Evolutionary conservation across 2,329 filamentous ascomycete species (phyloP).

Genomic region (Neofusicoccum sp.): DNA sequence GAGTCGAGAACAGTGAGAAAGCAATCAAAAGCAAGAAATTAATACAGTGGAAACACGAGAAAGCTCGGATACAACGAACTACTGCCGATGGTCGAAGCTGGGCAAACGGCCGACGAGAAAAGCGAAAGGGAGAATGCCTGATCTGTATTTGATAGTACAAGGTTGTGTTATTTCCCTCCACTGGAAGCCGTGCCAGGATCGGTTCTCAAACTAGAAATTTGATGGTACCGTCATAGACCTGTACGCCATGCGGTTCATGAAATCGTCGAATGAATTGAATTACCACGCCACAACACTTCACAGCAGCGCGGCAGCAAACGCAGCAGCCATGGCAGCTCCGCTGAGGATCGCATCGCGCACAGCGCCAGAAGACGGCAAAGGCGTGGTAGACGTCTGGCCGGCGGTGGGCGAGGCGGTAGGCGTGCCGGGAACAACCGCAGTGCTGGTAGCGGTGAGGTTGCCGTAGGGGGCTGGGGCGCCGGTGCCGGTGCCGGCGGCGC

Average conservation of each 20-base stretch:
- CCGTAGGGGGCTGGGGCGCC: not conserved
- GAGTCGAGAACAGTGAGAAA: too few relatives aligned
- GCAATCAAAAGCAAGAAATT: too few relatives aligned
- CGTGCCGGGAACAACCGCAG: not conserved
- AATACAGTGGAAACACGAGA: too few relatives aligned
- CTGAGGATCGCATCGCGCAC: not conserved
- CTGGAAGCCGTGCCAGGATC: not conserved
- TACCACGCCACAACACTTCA: not conserved
- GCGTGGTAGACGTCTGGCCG: not conserved
- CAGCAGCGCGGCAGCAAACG: not conserved
- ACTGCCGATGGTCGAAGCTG: too few relatives aligned
- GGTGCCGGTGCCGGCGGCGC: not conserved
- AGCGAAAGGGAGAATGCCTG: too few relatives aligned
- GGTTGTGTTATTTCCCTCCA: not conserved
- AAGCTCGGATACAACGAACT: too few relatives aligned
- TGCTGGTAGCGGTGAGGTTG: not conserved
- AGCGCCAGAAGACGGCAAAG: not conserved
- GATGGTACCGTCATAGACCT: not conserved
- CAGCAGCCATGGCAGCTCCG: not conserved
- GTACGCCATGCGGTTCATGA: not conserved
- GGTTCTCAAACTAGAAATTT: too few relatives aligned
- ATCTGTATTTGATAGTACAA: too few relatives aligned
- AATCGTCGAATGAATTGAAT: not conserved
- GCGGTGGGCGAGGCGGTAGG: not conserved
- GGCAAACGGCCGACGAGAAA: too few relatives aligned